Evolutionary conservation across 495 filamentous ascomycete species (phyloP), one percentile per base, ranked within the genome.

Genomic region (Aspergillus baeticus): DNA sequence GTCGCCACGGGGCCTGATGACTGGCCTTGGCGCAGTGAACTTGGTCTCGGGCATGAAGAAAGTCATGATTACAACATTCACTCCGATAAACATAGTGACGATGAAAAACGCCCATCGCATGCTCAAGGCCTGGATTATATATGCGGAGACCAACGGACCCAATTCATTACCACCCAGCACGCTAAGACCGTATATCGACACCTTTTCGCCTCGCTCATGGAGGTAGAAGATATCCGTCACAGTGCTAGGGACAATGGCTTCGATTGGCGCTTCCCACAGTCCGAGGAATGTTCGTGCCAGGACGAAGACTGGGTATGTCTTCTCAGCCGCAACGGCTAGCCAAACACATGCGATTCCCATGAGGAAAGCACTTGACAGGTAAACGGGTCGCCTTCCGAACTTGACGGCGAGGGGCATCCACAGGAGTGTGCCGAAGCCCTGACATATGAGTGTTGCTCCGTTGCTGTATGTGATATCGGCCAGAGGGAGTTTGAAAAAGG

Each of bases 151-250:
- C 36, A 82, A 69, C 17, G 79, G 71, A 0, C 80, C 79, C 13
- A 71, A 59, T 1, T 71, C 62, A 2, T 77, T 78, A 14, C 79
- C 78, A 3, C 72, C 68, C 0, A 74, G 63, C 7, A 79, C 66
- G 26, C 76, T 73, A 10, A 71, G 63, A 10, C 68, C 76, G 60
- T 81, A 83, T 10, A 79, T 44, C 6, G 71, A 65, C 35, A 74
- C 69, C 18, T 80, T 61, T 2, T 69, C 70, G 15, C 79, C 82
- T 11, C 82, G 69, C 57, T 85, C 77, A 56, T 85, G 81, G 10
- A 85, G 63, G 61, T 81, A 85, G 63, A 81, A 85, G 26, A 82
- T 64, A 55, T 85, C 82, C 15, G 76, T 73, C 35, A 82, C 79
- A 0, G 78, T 78, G 13, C 76, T 68, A 10, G 74, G 77, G 0